phyloP scores from a whole-genome alignment of 2,329 filamentous ascomycete species.

The Zymoseptoria ardabiliae region DNA sequence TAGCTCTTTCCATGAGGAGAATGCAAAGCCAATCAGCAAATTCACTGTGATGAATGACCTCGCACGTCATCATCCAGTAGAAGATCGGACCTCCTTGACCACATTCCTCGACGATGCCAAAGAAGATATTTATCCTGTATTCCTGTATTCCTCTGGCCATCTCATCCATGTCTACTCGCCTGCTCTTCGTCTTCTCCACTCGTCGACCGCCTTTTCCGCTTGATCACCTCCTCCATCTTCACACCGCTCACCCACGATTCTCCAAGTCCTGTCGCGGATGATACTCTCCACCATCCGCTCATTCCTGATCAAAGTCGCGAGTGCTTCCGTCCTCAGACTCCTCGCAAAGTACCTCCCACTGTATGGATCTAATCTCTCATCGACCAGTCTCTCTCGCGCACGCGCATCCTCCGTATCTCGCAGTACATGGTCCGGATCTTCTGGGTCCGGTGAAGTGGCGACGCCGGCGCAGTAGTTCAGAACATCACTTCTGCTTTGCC shows the following conservation, averaged over 20 bases:
- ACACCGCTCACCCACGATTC: constrained; percentile 68
- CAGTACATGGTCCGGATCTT: constrained; percentile 69
- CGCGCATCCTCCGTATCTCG: constrained; percentile 63
- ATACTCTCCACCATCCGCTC: constrained; percentile 73
- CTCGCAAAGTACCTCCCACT: constrained; percentile 71
- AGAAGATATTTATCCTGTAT: not conserved
- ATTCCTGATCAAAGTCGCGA: constrained; percentile 66
- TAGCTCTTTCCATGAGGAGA: too few species aligned
- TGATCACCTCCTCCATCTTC: constrained; percentile 50
- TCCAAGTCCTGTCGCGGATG: constrained; percentile 75
- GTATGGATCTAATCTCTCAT: constrained; percentile 90
- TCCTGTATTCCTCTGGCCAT: not conserved
- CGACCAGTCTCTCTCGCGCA: constrained; percentile 65
- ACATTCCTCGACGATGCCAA: not conserved
- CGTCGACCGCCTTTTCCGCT: constrained; percentile 54
- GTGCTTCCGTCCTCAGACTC: constrained; percentile 71
- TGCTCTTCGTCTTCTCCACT: constrained; percentile 45
- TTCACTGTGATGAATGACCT: not conserved
- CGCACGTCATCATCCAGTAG: not conserved
- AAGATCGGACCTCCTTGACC: not conserved
- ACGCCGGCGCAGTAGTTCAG: constrained; percentile 84
- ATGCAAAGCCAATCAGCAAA: not conserved
- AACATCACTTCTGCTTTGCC: constrained; percentile 75
- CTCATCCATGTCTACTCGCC: not conserved
- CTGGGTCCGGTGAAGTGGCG: constrained; percentile 76